Percentiles rank a stretch among this genome's conserved stretches.
These are phyloP conservation scores for Endocalyx cinctus DNA, from an alignment of 2,329 filamentous ascomycete species.

Conservation along the genomic window DNA sequence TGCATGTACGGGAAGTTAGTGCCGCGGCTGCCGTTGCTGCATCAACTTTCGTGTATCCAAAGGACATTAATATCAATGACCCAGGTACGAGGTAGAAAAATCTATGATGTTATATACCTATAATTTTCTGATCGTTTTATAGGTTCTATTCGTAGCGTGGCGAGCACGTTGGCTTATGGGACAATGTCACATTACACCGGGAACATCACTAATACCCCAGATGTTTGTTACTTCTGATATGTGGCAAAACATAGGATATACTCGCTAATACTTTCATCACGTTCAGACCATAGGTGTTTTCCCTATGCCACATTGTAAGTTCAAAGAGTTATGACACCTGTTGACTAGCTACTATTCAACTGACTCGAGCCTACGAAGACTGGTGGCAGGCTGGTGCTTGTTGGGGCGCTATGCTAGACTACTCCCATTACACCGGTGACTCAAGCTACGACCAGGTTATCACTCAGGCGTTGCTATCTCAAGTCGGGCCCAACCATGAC, in stretches of 20 bases:
- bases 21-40: slow-evolving; percentile 20
- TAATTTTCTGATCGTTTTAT: slow-evolving; percentile 6
- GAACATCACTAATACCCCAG: slow-evolving; percentile 48
- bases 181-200: slow-evolving; percentile 63
- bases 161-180: slow-evolving; percentile 55
- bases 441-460: slow-evolving; percentile 55
- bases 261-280: no score
- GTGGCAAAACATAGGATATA: no score
- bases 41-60: slow-evolving; percentile 27
- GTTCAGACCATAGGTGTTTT: slow-evolving; percentile 55
- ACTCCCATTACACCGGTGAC: slow-evolving; percentile 63
- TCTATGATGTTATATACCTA: background rate
- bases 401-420: slow-evolving; percentile 66
- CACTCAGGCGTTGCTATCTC: slow-evolving; percentile 54
- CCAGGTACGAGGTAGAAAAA: slow-evolving; percentile 10
- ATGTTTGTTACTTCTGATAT: slow-evolving; percentile 26
- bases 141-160: slow-evolving; percentile 60
- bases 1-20: no score
- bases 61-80: slow-evolving; percentile 34
- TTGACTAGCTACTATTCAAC: no score
- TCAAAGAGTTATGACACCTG: no score
- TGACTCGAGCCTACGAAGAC: no score
- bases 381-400: slow-evolving; percentile 64
- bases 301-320: slow-evolving; percentile 54
- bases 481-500: slow-evolving; percentile 52